Evolutionary conservation across 2,329 filamentous ascomycete genomes (phyloP).

Genomic region (Ophiostoma perfectum): DNA sequence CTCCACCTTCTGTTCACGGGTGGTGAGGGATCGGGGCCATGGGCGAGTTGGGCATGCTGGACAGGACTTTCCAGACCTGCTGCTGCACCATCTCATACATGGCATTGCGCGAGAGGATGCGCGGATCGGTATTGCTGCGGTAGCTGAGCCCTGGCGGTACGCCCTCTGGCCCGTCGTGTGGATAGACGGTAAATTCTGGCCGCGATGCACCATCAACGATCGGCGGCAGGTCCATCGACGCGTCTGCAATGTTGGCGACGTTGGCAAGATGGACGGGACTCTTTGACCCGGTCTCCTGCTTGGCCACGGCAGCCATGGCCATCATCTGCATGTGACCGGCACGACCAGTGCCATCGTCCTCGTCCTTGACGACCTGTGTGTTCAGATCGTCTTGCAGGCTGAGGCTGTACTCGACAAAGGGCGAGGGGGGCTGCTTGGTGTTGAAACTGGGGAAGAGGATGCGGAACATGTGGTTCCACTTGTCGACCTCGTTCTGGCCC

Average conservation of each 20-base stretch:
- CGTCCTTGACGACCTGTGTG: neutral
- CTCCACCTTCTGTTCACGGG: neutral
- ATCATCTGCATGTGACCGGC: neutral
- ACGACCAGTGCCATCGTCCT: neutral
- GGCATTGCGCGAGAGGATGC: neutral
- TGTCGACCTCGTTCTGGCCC: conserved; percentile 34
- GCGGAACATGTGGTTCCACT: conserved; percentile 37
- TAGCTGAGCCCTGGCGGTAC: neutral
- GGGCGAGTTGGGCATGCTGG: conserved; percentile 13
- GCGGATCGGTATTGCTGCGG: neutral
- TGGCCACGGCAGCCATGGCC: conserved; percentile 4
- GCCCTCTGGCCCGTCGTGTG: neutral
- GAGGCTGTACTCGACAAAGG: conserved; percentile 25
- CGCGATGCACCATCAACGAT: neutral
- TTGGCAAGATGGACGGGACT: neutral
- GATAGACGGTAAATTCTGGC: neutral
- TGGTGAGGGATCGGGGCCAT: conserved; percentile 2
- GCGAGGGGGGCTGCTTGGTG: conserved; percentile 32
- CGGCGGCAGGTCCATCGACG: neutral
- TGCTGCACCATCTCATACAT: conserved; percentile 20
- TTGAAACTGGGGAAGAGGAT: conserved; percentile 35
- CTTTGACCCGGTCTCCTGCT: neutral
- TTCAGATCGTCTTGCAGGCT: neutral
- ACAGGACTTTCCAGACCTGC: conserved; percentile 17
- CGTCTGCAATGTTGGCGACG: neutral